Evolutionary conservation across 345 rosid species (phyloP).

Genomic region (Salix koriyanagi): DNA sequence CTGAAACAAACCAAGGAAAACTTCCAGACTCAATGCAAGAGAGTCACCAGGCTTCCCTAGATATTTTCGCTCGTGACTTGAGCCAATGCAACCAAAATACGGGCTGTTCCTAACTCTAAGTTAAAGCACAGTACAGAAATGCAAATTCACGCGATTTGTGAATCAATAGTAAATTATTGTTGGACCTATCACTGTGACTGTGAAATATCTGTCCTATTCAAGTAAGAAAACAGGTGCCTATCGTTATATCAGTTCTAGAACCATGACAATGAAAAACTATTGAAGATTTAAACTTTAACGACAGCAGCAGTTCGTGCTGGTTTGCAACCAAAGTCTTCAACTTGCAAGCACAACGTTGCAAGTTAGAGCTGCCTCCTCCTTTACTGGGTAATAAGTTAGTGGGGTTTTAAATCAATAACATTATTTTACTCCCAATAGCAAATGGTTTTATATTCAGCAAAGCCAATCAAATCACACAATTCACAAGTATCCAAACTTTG

Average conservation of each 20-base stretch:
- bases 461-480: background rate
- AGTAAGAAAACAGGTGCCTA: background rate
- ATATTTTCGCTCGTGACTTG: background rate
- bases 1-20: conserved; percentile 1
- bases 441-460: background rate
- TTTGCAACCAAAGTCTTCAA: background rate
- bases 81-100: background rate
- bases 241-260: background rate
- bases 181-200: background rate
- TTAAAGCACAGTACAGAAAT: background rate
- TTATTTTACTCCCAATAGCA: background rate
- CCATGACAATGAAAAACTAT: background rate
- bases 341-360: background rate
- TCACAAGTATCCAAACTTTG: background rate
- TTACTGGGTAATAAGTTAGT: background rate
- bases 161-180: background rate
- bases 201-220: background rate
- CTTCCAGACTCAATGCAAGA: background rate
- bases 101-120: background rate
- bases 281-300: background rate
- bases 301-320: background rate
- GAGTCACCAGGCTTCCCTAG: background rate
- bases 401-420: background rate
- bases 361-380: background rate
- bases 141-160: background rate